Evolutionary conservation across 352 stramenopile genomes (phyloP), one percentile per base, ranked within the genome.

Genomic region (Phytophthora vignae): DNA sequence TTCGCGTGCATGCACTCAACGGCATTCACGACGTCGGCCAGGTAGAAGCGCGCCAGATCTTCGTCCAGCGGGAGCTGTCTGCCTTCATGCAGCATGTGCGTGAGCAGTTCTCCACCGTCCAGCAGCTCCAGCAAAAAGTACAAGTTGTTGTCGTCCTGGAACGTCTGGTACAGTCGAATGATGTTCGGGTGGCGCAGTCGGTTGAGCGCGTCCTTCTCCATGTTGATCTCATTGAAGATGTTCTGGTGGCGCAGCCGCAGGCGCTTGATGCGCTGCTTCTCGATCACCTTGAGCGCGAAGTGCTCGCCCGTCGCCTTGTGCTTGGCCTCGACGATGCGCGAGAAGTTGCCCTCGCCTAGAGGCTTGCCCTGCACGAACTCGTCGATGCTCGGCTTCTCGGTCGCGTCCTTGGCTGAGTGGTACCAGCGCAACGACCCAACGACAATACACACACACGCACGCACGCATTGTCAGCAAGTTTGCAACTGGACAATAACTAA

Each of bases 141-240:
- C 14, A 99, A 72, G 61, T 94, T 96, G 29, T 81, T 81, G 36
- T 98, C 92, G 76, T 99, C 97, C 62, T 99, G 95, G 83, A 99
- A 99, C 11, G 97, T 97, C 62, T 98, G 91, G 78, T 99, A 99
- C 53, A 99, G 85, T 12, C 86, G 78, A 44, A 99, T 91, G 73
- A 99, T 93, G 74, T 97, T 97, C 10, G 94, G 87, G 69, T 99
- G 96, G 52, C 77, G 78, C 57, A 97, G 79, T 56, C 75, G 81
- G 71, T 95, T 97, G 29, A 98, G 90, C 67, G 98, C 94, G 21
- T 98, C 81, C 75, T 98, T 96, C 84, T 99, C 98, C 97, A 99
- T 99, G 54, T 96, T 85, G 71, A 99, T 98, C 83, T 99, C 98
- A 80, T 99, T 99, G 77, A 98, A 97, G 11, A 99, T 97, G 76